These are phyloP conservation scores for Flaveria sonorensis DNA, from an alignment of 129 eudicot species.

Conservation along the genomic window DNA sequence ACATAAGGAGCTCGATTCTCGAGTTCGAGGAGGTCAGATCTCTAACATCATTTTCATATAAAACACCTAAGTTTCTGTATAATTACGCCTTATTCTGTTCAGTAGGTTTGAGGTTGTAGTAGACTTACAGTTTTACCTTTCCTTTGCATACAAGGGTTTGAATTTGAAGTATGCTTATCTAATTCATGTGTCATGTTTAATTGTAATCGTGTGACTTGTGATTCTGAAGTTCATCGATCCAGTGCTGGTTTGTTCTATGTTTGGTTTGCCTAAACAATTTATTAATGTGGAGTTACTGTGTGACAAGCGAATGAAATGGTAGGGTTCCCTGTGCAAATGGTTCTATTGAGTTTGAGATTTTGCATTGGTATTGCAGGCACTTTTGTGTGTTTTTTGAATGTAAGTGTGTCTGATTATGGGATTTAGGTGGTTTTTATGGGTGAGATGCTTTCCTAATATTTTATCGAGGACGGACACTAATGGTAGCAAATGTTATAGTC, in stretches of 20 bases:
- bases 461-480: too few relatives aligned
- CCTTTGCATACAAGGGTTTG: not conserved
- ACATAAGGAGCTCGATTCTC: slow-evolving; percentile 80
- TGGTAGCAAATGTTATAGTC: too few relatives aligned
- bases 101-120: not conserved
- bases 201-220: not conserved
- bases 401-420: slow-evolving; percentile 15
- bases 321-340: not conserved
- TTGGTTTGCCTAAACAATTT: not conserved
- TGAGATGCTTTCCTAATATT: too few relatives aligned
- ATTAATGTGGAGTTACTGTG: too few relatives aligned
- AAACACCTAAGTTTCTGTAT: slow-evolving; percentile 29
- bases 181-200: not conserved
- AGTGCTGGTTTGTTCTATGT: not conserved
- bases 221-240: not conserved
- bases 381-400: slow-evolving; percentile 24
- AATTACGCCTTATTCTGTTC: not conserved
- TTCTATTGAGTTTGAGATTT: not conserved
- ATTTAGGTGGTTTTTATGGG: slow-evolving; percentile 5
- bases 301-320: not conserved
- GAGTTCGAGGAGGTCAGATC: slow-evolving; percentile 67
- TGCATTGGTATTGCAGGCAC: not conserved
- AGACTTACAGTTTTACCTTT: not conserved
- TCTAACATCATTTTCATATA: slow-evolving; percentile 9
- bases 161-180: not conserved